Conservation (phyloP, 139 green algal genomes). For the Micractinium sp. region DNA sequence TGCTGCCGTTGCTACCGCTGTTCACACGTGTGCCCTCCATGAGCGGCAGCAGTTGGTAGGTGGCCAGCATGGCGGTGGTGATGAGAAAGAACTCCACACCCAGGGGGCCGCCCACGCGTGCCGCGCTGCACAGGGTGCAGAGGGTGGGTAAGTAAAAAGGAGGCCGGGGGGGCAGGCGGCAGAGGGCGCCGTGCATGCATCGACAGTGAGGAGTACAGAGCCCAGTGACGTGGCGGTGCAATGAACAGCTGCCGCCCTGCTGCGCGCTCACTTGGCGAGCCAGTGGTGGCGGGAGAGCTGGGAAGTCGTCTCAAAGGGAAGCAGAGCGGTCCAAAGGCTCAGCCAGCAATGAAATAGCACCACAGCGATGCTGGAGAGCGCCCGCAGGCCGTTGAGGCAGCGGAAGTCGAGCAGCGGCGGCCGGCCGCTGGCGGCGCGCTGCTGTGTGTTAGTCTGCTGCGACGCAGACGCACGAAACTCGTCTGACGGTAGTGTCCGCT, state of each 20-base stretch:
- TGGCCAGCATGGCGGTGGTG: not conserved
- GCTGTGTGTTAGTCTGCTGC: too few relatives aligned
- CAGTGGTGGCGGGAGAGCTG: not conserved
- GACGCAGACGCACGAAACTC: too few relatives aligned
- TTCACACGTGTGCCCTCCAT: not conserved
- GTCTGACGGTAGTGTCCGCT: not conserved
- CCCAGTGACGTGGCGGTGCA: not conserved
- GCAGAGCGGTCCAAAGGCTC: not conserved
- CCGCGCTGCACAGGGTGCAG: not conserved
- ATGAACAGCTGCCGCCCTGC: too few relatives aligned
- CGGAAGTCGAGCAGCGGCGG: not conserved
- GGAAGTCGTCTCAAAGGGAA: not conserved
- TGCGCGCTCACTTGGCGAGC: not conserved
- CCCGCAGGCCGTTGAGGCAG: not conserved
- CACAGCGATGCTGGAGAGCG: not conserved
- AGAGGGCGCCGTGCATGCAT: not conserved
- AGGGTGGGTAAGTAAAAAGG: too few relatives aligned
- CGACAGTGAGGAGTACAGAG: too few relatives aligned
- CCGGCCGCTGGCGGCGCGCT: too few relatives aligned
- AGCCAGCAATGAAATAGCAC: not conserved
- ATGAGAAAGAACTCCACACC: conserved; percentile 1
- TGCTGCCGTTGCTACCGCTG: not conserved
- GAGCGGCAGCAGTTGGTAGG: not conserved
- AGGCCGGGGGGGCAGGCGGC: not conserved
- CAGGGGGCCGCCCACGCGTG: not conserved